Conservation (phyloP, 2,329 filamentous ascomycete species). For the Fusarium sp. region DNA sequence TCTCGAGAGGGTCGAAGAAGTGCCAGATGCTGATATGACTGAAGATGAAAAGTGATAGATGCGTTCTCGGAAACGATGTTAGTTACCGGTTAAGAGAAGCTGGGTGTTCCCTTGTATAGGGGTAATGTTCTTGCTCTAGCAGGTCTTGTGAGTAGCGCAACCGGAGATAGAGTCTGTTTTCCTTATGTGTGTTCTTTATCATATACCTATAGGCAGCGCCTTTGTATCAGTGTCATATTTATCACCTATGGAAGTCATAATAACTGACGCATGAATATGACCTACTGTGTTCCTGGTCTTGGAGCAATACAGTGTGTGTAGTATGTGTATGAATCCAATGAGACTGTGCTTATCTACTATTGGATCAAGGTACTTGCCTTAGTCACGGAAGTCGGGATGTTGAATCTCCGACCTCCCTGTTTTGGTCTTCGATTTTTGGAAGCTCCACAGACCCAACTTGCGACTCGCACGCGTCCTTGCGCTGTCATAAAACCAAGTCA, state of each 20-base stretch:
- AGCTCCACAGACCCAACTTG: constrained; percentile 17
- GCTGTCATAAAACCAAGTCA: constrained; percentile 19
- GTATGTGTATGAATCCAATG: neutral
- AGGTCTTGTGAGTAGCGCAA: neutral
- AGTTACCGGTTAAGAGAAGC: neutral
- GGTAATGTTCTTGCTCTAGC: neutral
- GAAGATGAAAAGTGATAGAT: constrained; percentile 56
- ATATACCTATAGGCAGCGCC: constrained; percentile 2
- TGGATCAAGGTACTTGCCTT: neutral
- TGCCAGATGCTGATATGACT: constrained; percentile 55
- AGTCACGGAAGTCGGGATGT: constrained; percentile 26
- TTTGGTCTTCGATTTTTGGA: constrained; percentile 9
- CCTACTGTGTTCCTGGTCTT: neutral
- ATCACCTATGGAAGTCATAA: neutral
- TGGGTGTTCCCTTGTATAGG: neutral
- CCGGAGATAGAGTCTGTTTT: neutral
- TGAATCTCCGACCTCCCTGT: constrained; percentile 37
- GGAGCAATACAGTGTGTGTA: neutral
- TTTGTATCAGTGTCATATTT: neutral
- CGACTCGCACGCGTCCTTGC: constrained; percentile 39
- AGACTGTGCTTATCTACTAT: constrained; percentile 35
- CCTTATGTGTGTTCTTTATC: constrained; percentile 2
- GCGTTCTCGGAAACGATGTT: neutral
- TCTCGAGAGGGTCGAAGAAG: constrained; percentile 48
- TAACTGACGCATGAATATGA: neutral